Evolutionary conservation across 768 basidiomycete species (phyloP), one percentile per base, ranked within the genome.

Genomic region (Daedaleopsis sinensis): DNA sequence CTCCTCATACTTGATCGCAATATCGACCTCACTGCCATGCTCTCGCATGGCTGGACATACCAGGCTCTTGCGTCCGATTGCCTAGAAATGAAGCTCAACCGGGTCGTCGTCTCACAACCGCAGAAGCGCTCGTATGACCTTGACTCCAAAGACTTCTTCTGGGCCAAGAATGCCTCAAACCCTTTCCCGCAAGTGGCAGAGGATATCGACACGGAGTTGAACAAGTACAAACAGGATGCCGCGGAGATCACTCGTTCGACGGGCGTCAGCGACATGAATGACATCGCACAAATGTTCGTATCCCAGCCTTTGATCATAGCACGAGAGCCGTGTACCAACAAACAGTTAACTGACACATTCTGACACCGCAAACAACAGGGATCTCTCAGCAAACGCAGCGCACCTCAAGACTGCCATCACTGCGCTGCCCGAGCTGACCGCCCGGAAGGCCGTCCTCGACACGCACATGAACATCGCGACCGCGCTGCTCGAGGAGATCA

Each of bases 401-500:
- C 91, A 98, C 73, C 78, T 99, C 52, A 98, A 98, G 77, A 94
- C 94, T 0, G 97, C 97, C 9, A 97, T 99, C 71, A 98, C 96
- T 1, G 93, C 95, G 63, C 80, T 99, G 19, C 97, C 97, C 1
- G 97, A 98, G 72, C 79, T 99, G 52, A 98, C 96, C 5, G 95
- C 97, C 4, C 86, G 97, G 44, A 99, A 99, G 70, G 93, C 94
- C 36, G 96, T 93, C 1, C 83, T 99, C 24, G 97, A 99, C 73
- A 94, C 96, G 3, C 97, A 99, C 72, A 98, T 99, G 96, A 98
- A 98, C 76, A 96, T 99, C 58, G 96, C 96, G 39, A 97, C 96
- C 13, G 91, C 96, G 18, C 77, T 99, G 11, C 79, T 99, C 32
- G 94, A 96, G 72, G 89, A 97, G 39, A 97, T 99, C 78, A 98